Evolutionary conservation across 805 yeast species (phyloP), one percentile per base, ranked within the genome.

Genomic region (Starmerella davenportii): DNA sequence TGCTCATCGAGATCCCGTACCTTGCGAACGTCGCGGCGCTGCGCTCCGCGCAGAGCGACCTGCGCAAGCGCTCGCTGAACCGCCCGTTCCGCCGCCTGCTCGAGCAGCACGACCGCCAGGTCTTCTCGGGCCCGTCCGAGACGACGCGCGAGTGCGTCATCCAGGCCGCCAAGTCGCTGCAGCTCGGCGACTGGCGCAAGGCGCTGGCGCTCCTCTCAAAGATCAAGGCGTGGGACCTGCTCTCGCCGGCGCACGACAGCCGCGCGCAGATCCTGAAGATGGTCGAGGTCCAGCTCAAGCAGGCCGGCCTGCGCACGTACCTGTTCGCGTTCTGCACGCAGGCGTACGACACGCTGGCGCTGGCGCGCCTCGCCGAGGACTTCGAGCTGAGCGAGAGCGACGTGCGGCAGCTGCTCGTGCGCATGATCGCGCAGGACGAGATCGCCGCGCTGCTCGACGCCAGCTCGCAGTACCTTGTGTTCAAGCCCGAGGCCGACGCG

Each of bases 41-140:
- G 35, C 42, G 49, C 20, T 31, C 40, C 11, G 62, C 70, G 30
- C 52, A 59, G 35, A 53, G 54, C 40, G 68, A 72, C 36, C 72
- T 74, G 51, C 65, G 73, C 52, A 75, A 76, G 55, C 76, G 75
- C 57, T 64, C 73, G 52, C 66, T 69, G 46, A 68, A 79, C 52
- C 85, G 81, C 62, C 80, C 93, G 21, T 84, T 90, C 67, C 77
- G 87, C 62, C 75, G 93, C 57, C 72, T 79, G 58, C 69, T 90
- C 49, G 96, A 90, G 58, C 79, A 77, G 65, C 84, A 80, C 55
- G 95, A 85, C 57, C 78, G 87, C 61, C 94, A 85, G 60, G 78
- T 78, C 41, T 90, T 87, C 68, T 81, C 82, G 46, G 98, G 96
- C 33, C 98, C 98, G 35, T 94, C 96, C 39, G 98, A 90, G 63